Percentiles rank a stretch among this genome's conserved stretches.
These are phyloP conservation scores for Neofusicoccum cordaticola DNA, from an alignment of 2,329 filamentous ascomycete genomes.

Conservation along the genomic window DNA sequence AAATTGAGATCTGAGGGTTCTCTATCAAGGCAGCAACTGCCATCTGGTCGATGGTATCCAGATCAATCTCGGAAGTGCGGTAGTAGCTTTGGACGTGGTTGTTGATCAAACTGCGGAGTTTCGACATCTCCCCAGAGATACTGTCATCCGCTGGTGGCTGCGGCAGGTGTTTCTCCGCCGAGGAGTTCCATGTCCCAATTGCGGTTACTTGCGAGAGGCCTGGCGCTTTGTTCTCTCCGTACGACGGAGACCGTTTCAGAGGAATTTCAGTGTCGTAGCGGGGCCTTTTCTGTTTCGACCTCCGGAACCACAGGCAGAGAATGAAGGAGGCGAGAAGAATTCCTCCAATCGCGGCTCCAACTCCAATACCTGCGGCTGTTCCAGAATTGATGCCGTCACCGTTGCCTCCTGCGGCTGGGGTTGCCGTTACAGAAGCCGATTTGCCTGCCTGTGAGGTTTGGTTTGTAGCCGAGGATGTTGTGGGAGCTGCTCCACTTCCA, in stretches of 20 bases:
- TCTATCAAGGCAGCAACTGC: constrained; percentile 26
- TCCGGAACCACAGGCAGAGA: constrained; percentile 25
- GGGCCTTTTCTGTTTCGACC: constrained; percentile 13
- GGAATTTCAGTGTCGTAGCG: not conserved
- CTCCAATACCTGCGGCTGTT: constrained; percentile 34
- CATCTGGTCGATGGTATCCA: constrained; percentile 25
- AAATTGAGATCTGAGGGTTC: constrained; percentile 22
- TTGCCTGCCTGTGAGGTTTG: no score
- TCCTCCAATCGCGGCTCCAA: constrained; percentile 35
- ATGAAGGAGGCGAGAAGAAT: constrained; percentile 26
- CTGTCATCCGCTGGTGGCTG: constrained; percentile 35
- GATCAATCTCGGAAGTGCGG: constrained; percentile 23
- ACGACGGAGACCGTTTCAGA: not conserved
- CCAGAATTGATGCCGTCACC: constrained; percentile 16
- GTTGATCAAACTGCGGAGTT: constrained; percentile 33
- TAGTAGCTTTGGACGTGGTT: constrained; percentile 39
- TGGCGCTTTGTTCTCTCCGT: not conserved
- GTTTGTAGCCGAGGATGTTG: no score
- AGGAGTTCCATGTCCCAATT: not conserved
- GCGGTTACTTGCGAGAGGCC: not conserved
- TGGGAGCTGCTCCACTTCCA: no score
- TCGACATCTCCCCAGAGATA: constrained; percentile 31
- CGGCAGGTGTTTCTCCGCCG: constrained; percentile 23
- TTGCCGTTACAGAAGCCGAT: no score
- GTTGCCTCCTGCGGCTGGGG: not conserved